Percentiles rank a stretch among this genome's conserved stretches.
These are phyloP conservation scores for Conidiobolus incongruus DNA, from an alignment of 371 early-diverging fungal species.

Conservation along the genomic window DNA sequence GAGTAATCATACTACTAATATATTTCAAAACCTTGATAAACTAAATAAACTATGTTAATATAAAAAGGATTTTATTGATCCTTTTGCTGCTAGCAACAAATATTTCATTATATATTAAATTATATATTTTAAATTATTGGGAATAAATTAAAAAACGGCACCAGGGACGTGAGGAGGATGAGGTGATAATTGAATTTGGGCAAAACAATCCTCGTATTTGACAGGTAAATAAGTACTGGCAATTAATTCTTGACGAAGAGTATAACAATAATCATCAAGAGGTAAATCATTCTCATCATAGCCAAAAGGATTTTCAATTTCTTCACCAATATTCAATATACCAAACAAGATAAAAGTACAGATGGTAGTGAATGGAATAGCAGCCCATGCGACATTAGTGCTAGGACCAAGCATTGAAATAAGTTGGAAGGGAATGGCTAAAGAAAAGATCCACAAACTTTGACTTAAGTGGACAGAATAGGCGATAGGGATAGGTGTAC, in stretches of 20 bases:
- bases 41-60: too few relatives aligned
- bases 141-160: too few relatives aligned
- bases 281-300: slow-evolving; percentile 36
- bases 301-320: slow-evolving; percentile 58
- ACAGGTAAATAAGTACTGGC: slow-evolving; percentile 5
- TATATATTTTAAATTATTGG: too few relatives aligned
- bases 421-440: slow-evolving; percentile 44
- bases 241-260: slow-evolving; percentile 11
- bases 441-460: slow-evolving; percentile 35
- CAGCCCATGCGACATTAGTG: slow-evolving; percentile 8
- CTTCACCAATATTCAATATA: slow-evolving; percentile 38
- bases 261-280: slow-evolving; percentile 14
- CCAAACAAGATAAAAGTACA: slow-evolving; percentile 47
- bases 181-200: too few relatives aligned
- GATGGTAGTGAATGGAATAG: slow-evolving; percentile 26
- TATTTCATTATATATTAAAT: too few relatives aligned
- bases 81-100: too few relatives aligned
- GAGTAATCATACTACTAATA: too few relatives aligned
- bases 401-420: slow-evolving; percentile 9
- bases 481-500: slow-evolving; percentile 61
- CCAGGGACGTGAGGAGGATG: too few relatives aligned
- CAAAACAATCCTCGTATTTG: too few relatives aligned
- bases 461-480: slow-evolving; percentile 59
- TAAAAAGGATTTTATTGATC: too few relatives aligned
- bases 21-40: too few relatives aligned